These are phyloP conservation scores for Penicillium nucicola DNA, from an alignment of 495 filamentous ascomycete species.

Conservation along the genomic window DNA sequence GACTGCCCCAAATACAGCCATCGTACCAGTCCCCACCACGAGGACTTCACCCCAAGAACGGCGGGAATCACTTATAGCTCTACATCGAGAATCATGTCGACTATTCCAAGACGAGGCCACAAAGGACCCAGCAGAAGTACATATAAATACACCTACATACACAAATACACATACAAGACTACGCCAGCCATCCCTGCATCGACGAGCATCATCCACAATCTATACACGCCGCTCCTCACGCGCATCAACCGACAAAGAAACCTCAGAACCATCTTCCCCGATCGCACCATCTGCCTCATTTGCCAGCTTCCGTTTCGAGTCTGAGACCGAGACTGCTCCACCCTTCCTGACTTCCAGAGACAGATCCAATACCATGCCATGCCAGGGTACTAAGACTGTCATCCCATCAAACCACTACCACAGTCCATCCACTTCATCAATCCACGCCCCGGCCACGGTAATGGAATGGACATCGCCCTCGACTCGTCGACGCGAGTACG, in stretches of 20 bases:
- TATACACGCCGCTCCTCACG: slow-evolving; percentile 11
- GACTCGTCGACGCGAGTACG: slow-evolving; percentile 46
- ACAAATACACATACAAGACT: too few relatives aligned
- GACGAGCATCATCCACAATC: slow-evolving; percentile 2
- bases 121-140: neutral
- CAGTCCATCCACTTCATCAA: slow-evolving; percentile 22
- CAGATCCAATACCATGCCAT: slow-evolving; percentile 20
- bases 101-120: slow-evolving; percentile 33
- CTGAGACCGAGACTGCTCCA: slow-evolving; percentile 7
- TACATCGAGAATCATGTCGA: slow-evolving; percentile 47
- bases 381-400: neutral
- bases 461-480: slow-evolving; percentile 50
- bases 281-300: slow-evolving; percentile 9
- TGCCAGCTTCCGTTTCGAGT: slow-evolving; percentile 11
- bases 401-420: neutral
- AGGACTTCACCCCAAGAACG: slow-evolving; percentile 19
- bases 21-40: slow-evolving; percentile 27
- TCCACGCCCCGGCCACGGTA: slow-evolving; percentile 38
- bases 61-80: slow-evolving; percentile 37
- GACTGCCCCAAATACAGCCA: slow-evolving; percentile 20
- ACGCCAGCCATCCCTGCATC: neutral
- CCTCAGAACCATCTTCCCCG: slow-evolving; percentile 21
- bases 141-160: too few relatives aligned
- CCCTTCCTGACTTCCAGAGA: slow-evolving; percentile 11
- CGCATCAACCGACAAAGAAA: slow-evolving; percentile 14